A percentile compares a stretch with the other conserved stretches of the same genome.
These are phyloP conservation scores for Candida sanyaensis DNA, from an alignment of 1,139 yeast genomes.

Conservation along the genomic window DNA sequence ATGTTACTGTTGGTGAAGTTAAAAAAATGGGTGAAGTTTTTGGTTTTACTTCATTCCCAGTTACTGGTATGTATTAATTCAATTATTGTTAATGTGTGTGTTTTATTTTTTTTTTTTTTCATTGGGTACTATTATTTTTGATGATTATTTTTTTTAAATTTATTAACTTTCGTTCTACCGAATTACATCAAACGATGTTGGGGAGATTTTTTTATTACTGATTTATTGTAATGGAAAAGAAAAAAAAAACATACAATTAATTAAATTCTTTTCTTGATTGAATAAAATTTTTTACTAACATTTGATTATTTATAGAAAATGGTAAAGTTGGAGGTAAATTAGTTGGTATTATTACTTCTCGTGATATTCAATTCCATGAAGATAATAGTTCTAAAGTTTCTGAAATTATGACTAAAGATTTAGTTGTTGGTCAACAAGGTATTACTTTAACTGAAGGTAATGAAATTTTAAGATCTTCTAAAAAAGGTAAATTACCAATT, in stretches of 20 bases:
- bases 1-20: constrained; percentile 78
- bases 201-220: constrained; percentile 49
- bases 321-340: constrained; percentile 90
- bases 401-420: constrained; percentile 87
- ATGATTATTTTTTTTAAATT: constrained; percentile 62
- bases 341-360: constrained; percentile 92
- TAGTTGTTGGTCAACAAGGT: constrained; percentile 82
- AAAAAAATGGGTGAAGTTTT: constrained; percentile 66
- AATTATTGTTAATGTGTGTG: constrained; percentile 10
- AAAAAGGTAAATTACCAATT: constrained; percentile 97
- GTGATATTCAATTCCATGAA: constrained; percentile 96
- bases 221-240: constrained; percentile 1
- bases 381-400: constrained; percentile 61
- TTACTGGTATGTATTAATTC: constrained; percentile 81
- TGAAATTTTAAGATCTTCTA: constrained; percentile 84
- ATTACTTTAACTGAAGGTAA: constrained; percentile 85
- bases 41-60: constrained; percentile 98
- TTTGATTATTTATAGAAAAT: constrained; percentile 50
- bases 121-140: constrained; percentile 7
- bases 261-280: neutral
- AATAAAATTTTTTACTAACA: constrained; percentile 23
- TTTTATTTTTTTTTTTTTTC: constrained; percentile 13
- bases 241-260: constrained; percentile 1
- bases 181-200: constrained; percentile 95
- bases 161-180: constrained; percentile 99